These are phyloP conservation scores for Arachis stenosperma DNA, from an alignment of 306 rosid genomes.

Conservation along the genomic window DNA sequence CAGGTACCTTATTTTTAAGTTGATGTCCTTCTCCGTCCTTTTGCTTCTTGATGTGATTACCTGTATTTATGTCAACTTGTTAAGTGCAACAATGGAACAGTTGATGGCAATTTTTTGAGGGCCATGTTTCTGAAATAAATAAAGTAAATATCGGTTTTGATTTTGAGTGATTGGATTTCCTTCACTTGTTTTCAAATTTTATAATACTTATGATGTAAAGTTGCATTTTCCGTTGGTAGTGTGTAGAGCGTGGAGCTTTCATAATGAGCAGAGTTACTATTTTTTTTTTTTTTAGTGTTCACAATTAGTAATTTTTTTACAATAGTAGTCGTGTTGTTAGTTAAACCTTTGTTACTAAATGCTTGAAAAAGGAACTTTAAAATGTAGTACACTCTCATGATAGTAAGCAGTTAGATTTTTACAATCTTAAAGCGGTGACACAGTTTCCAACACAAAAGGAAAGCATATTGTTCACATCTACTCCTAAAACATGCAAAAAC, in stretches of 20 bases:
- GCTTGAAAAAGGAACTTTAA: neutral
- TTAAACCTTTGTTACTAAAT: neutral
- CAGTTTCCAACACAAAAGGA: neutral
- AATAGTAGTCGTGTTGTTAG: neutral
- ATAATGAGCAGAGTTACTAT: constrained; percentile 8
- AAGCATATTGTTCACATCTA: constrained; percentile 7
- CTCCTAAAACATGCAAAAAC: constrained; percentile 7
- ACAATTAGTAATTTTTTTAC: neutral
- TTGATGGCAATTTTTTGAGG: constrained; percentile 32
- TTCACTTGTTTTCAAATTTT: neutral
- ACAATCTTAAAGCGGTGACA: neutral
- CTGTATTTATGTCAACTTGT: constrained; percentile 45
- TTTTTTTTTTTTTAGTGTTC: neutral
- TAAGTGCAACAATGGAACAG: constrained; percentile 29
- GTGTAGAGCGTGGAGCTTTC: neutral
- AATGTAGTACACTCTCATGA: neutral
- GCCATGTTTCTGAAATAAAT: constrained; percentile 42
- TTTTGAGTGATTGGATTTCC: constrained; percentile 11
- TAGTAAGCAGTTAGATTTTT: neutral
- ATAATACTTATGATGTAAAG: constrained; percentile 17
- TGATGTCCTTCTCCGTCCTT: no score
- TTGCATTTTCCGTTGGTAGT: constrained; percentile 30
- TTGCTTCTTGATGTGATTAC: constrained; percentile 21
- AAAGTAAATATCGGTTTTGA: constrained; percentile 8
- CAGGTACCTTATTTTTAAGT: constrained; percentile 17